Evolutionary conservation across 2,329 filamentous ascomycete genomes (phyloP), one percentile per base, ranked within the genome.

Genomic region (Phialophora expanda): DNA sequence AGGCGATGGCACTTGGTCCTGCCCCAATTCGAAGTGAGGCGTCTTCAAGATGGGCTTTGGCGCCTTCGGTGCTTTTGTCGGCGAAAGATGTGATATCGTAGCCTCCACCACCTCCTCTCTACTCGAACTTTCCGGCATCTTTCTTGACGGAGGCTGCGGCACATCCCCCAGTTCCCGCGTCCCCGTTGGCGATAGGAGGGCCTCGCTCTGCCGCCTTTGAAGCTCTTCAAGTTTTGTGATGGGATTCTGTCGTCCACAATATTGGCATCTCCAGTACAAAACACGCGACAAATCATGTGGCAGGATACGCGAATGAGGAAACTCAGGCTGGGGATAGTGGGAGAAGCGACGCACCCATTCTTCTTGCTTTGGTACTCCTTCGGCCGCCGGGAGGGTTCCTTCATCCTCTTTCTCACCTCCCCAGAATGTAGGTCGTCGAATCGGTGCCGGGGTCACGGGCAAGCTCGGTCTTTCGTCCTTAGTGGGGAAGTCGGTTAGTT

Each of bases 371-470:
- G 93, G 93, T 70, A 97, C 93, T 59, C 92, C 93, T 76, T 91
- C 87, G 57, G 93, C 93, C 70, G 83, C 82, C 68, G 92, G 92
- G 71, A 97, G 82, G 74, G 84, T 82, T 69, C 83, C 84, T 69
- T 81, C 79, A 44, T 81, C 81, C 66, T 86, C 82, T 58, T 83
- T 83, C 66, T 86, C 86, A 28, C 82, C 81, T 59, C 85, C 87
- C 89, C 88, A 92, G 76, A 90, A 90, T 58, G 81, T 88, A 38
- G 85, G 82, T 72, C 90, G 84, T 69, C 86, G 85, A 72, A 94
- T 85, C 17, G 93, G 92, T 14, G 92, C 92, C 1, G 93, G 93
- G 9, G 93, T 97, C 41, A 97, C 93, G 4, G 94, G 93, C 65
- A 97, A 83, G 76, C 92, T 96, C 57, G 93, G 93, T 56, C 93